Base-by-base conservation (phyloP, 108 stramenopile genomes). In the Poteriospumella lacustris region DNA sequence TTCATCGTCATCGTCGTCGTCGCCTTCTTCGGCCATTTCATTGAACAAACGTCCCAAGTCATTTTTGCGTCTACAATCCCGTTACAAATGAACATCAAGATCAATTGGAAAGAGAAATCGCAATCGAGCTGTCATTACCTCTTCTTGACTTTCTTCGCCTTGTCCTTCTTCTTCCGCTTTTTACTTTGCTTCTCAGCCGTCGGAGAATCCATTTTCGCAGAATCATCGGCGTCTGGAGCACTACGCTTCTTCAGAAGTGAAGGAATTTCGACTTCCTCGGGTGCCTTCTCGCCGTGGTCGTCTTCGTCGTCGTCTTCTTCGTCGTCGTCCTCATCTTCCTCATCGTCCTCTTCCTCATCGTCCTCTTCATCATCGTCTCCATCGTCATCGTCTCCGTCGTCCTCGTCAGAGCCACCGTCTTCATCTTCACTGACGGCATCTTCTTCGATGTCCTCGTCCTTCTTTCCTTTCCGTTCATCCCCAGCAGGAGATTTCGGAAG, bases 261-360 rank as follows among this genome's bases (percentile, higher is more conserved):
- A n/a, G n/a, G n/a, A n/a, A n/a, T n/a, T n/a, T n/a, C n/a, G n/a
- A 73, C 41, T 42, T 42, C 70, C 31, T 73, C 70, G 33, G 36
- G 31, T 33, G 15, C 70, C 36, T 73, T 34, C 3, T 42, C 42
- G 9, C 36, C 70, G 33, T 44, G 31, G 31, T 42, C 42, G 36
- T 73, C 70, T 52, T 73, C 70, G 9, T 39, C 70, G 28, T 42
- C 70, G 31, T 52, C 44, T 12, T 24, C 5, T 26, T 38, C 70
- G 5, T 56, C 47, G 5, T 73, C 41, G 24, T 73, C 42, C 44
- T 73, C 70, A 26, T 73, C 42, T 19, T 24, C 12, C 42, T 52
- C 3, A 5, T 73, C 33, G 36, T 5, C 15, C 42, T 56, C 70
- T 29, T 73, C 70, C 3, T 73, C 70, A 73, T 5, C 3, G 15